phyloP scores from a whole-genome alignment of 106 monocot genomes.

The Vanilla planifolia region DNA sequence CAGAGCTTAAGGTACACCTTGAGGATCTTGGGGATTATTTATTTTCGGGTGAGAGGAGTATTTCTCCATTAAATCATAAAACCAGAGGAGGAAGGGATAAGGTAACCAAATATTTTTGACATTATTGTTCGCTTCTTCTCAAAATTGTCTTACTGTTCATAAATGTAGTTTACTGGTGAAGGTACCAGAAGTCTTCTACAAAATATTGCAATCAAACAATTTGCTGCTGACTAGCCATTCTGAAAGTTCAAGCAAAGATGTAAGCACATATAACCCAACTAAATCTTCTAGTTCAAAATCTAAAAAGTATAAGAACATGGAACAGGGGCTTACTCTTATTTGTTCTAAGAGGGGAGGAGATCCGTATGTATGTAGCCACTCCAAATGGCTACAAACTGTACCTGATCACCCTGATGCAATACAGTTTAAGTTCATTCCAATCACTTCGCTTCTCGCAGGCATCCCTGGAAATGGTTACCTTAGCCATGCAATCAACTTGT shows the following conservation, averaged over 20 bases:
- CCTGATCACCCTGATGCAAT: constrained; percentile 62
- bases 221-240: constrained; percentile 54
- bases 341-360: constrained; percentile 83
- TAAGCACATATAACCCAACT: constrained; percentile 25
- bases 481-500: constrained; percentile 92
- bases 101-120: constrained; percentile 25
- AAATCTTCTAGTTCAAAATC: constrained; percentile 2
- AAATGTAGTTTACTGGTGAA: constrained; percentile 19
- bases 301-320: constrained; percentile 4
- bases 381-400: constrained; percentile 79
- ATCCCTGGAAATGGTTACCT: constrained; percentile 86
- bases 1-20: constrained; percentile 73
- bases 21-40: constrained; percentile 82
- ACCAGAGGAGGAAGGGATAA: constrained; percentile 57
- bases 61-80: constrained; percentile 57
- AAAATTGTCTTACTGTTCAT: neutral
- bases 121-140: neutral
- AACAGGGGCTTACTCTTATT: constrained; percentile 75
- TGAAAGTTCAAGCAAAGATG: constrained; percentile 82
- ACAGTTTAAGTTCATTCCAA: constrained; percentile 76
- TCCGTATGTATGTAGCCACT: constrained; percentile 35
- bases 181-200: constrained; percentile 75
- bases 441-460: constrained; percentile 85
- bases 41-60: constrained; percentile 65
- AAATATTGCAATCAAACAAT: constrained; percentile 64